A percentile compares a stretch with the other conserved stretches of the same genome.
Evolutionary conservation across 176 grass and related monocot species (phyloP).

Genomic region (Cocos nucifera): DNA sequence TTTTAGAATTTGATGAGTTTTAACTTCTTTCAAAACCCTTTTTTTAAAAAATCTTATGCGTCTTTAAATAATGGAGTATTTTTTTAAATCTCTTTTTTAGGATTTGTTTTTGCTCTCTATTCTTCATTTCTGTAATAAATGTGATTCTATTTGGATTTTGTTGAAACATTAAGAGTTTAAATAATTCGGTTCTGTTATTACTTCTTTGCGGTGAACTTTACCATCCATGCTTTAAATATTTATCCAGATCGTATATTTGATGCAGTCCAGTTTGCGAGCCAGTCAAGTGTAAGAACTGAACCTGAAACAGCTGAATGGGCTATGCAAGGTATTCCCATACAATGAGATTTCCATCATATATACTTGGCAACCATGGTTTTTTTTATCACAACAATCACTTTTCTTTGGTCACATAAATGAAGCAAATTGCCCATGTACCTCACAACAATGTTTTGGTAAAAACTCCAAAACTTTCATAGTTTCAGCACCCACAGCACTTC

Average conservation of each 20-base stretch:
- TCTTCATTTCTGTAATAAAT: too few species aligned
- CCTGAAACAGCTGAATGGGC: constrained; percentile 66
- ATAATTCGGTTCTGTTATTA: constrained; percentile 1
- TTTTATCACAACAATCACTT: background rate
- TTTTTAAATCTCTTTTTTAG: too few species aligned
- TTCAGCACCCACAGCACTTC: too few species aligned
- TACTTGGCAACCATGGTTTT: background rate
- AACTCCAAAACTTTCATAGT: too few species aligned
- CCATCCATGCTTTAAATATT: constrained; percentile 25
- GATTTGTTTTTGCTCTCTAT: too few species aligned
- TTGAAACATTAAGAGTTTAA: constrained; percentile 10
- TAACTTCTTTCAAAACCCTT: background rate
- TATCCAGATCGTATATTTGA: constrained; percentile 22
- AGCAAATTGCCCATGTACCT: too few species aligned
- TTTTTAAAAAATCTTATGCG: background rate
- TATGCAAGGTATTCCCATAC: constrained; percentile 57
- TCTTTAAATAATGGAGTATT: too few species aligned
- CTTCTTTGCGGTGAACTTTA: constrained; percentile 26
- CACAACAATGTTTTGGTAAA: too few species aligned
- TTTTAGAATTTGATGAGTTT: background rate
- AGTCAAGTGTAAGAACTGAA: constrained; percentile 45
- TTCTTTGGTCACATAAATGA: background rate
- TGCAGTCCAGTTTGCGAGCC: constrained; percentile 47
- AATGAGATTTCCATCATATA: background rate
- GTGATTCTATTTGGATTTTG: too few species aligned